Base-by-base conservation (phyloP, 176 grass and related monocot species). In the Oryza longistaminata region DNA sequence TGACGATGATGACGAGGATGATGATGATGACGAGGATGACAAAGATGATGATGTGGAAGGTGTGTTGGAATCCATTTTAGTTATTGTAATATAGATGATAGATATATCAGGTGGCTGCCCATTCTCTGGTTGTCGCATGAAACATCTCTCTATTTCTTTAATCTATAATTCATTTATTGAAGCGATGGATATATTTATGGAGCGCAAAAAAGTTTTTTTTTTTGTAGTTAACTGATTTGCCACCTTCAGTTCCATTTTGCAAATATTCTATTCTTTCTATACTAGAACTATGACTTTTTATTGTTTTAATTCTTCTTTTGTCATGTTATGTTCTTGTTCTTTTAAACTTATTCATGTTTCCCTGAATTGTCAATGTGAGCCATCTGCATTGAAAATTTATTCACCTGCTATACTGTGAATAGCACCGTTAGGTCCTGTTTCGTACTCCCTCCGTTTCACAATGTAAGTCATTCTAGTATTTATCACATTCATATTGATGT, bases 21-120 rank as follows among this genome's bases (percentile, higher is more conserved):
- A 87, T 5, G 61, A 71, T 0, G 86, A 82, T 0, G 79, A 87
- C 2, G 84, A 80, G 15, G 85, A 87, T 81, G 85, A 76, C 31
- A 69, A 70, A 26, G 37, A 83, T 34, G 80, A 88, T 77, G 87
- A 88, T 55, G 67, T 24, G 6, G 81, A 88, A 33, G 87, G 87
- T 88, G 67, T 71, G 27, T 25, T 25, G 8, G 72, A 25, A 45
- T n/a, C 14, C 45, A 10, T 66, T 33, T 42, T 26, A 14, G 46
- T 27, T 14, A 25, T 49, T 85, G 0, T 27, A 60, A 21, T 9
- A 21, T 40, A 48, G 21, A 62, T 3, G n/a, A 7, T 11, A 80
- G 33, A 73, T 31, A 11, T 43, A 52, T 35, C 13, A 25, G 26
- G 17, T 33, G 42, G 24, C 58, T 37, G 13, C 8, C 4, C 33